Percentiles rank a stretch among this genome's conserved stretches.
Conservation (phyloP, 306 rosid genomes). For the Herpetospermum pedunculosum region DNA sequence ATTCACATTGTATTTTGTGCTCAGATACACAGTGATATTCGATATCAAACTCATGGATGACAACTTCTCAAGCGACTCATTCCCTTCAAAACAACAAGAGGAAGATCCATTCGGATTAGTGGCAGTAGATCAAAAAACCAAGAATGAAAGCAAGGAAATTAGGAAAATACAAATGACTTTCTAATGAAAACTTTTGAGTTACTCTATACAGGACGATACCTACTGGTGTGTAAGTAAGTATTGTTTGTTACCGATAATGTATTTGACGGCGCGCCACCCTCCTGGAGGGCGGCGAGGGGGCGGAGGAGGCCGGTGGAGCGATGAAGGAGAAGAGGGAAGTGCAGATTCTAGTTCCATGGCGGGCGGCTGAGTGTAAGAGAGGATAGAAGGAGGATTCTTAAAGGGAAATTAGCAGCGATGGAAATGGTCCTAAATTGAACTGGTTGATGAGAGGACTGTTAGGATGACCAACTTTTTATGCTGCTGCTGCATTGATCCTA, state of each 20-base stretch:
- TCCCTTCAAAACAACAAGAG: constrained; percentile 24
- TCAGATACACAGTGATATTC: constrained; percentile 46
- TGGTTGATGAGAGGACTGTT: background rate
- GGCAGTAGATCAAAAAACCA: background rate
- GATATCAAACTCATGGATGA: constrained; percentile 78
- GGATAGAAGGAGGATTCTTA: background rate
- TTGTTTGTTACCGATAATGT: constrained; percentile 32
- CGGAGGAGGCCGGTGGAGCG: constrained; percentile 11
- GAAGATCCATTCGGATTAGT: background rate
- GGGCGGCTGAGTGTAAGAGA: background rate
- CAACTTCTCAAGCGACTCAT: constrained; percentile 80
- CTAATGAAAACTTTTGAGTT: background rate
- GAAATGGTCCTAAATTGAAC: background rate
- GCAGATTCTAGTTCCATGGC: constrained; percentile 8
- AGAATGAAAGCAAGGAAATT: background rate
- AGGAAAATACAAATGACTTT: background rate
- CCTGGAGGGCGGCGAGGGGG: constrained; percentile 14
- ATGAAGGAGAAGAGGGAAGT: constrained; percentile 6
- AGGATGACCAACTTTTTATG: background rate
- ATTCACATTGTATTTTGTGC: constrained; percentile 39
- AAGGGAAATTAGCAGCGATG: background rate
- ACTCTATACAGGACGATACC: too few species aligned
- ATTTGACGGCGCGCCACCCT: constrained; percentile 43
- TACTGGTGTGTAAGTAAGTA: background rate
- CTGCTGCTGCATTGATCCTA: background rate